Evolutionary conservation across 1,284 basidiomycete genomes (phyloP).

Genomic region (Ganoderma sp.): DNA sequence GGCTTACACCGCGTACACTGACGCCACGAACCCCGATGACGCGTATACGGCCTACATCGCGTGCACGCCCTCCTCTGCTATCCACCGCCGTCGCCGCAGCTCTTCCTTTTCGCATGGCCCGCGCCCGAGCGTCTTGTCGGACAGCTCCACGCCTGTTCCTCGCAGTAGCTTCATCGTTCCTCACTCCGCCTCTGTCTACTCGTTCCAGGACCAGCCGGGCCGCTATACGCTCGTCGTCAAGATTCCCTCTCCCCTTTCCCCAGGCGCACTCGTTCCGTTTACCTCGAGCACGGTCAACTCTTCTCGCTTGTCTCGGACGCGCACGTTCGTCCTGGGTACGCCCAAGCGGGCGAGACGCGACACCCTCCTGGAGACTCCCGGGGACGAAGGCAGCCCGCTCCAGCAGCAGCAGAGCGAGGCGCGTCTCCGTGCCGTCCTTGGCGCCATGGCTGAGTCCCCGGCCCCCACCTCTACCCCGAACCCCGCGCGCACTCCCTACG

Average conservation of each 20-base stretch:
- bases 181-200: slow-evolving; percentile 9
- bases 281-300: background rate
- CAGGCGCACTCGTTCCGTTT: background rate
- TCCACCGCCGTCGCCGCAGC: slow-evolving; percentile 33
- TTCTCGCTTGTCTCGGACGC: slow-evolving; percentile 5
- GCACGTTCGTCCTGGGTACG: slow-evolving; percentile 20
- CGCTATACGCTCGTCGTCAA: slow-evolving; percentile 20
- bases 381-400: slow-evolving; percentile 24
- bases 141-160: slow-evolving; percentile 12
- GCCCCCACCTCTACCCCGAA: slow-evolving; percentile 26
- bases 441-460: slow-evolving; percentile 34
- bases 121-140: slow-evolving; percentile 16
- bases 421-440: slow-evolving; percentile 32
- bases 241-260: slow-evolving; percentile 15
- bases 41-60: slow-evolving; percentile 21
- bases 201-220: slow-evolving; percentile 3
- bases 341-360: background rate
- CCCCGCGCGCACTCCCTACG: slow-evolving; percentile 11
- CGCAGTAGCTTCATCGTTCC: slow-evolving; percentile 25
- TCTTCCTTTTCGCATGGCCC: slow-evolving; percentile 33
- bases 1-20: slow-evolving; percentile 16
- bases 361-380: slow-evolving; percentile 10
- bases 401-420: slow-evolving; percentile 28
- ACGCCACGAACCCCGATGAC: background rate
- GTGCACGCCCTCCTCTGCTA: background rate